Evolutionary conservation across 352 stramenopile genomes (phyloP).

Genomic region (Globisporangium viniferum): DNA sequence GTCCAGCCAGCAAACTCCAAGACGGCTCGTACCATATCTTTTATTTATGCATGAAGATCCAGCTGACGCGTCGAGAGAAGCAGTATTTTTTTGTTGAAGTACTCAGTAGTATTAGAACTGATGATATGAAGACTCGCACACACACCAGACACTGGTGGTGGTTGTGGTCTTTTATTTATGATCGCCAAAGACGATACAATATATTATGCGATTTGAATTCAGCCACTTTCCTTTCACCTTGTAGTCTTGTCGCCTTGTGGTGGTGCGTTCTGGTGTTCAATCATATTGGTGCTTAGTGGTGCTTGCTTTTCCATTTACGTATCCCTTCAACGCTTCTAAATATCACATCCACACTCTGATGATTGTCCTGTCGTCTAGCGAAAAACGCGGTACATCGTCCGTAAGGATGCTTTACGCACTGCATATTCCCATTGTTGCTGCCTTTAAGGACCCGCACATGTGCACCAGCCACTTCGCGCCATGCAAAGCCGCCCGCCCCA

Average conservation of each 20-base stretch:
- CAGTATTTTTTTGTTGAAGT: conserved; percentile 5
- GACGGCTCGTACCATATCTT: conserved; percentile 1
- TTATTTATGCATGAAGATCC: conserved; percentile 19
- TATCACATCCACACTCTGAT: neutral
- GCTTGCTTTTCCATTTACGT: neutral
- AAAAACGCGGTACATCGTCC: neutral
- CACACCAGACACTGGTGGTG: neutral
- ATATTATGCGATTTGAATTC: conserved; percentile 15
- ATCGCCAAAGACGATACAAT: conserved; percentile 7
- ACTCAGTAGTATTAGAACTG: conserved; percentile 8
- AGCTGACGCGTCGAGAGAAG: conserved; percentile 1
- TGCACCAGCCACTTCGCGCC: neutral
- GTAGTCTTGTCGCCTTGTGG: neutral
- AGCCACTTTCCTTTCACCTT: neutral
- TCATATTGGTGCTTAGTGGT: neutral
- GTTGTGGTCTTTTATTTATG: conserved; percentile 13
- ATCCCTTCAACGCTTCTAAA: neutral
- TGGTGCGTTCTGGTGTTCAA: neutral
- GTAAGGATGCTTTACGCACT: neutral
- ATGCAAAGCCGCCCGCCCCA: neutral
- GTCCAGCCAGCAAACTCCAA: neutral
- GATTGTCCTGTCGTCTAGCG: neutral
- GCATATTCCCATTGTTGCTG: neutral
- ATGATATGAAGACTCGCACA: neutral
- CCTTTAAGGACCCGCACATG: neutral